Base-by-base conservation (phyloP, 2,329 filamentous ascomycete species). In the Pseudogymnoascus sp. region DNA sequence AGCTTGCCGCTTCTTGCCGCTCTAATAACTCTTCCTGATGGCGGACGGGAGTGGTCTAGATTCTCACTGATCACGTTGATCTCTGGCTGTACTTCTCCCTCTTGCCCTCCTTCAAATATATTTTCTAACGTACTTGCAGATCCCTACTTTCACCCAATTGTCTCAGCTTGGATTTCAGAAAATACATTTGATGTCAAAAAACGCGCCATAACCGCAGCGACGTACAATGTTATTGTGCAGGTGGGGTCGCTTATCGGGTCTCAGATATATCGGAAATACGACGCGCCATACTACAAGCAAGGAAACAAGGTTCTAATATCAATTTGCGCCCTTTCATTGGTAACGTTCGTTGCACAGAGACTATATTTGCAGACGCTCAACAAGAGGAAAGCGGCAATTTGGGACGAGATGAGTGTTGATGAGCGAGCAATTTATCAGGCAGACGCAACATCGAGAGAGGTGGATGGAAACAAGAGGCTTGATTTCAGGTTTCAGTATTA, bases 261-360 rank as follows among this genome's bases (percentile, higher is more conserved):
- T 41, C 75, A 83, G 65, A 80, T 83, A 62, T 83, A 83, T 65
- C 75, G 79, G 16, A 67, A 69, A 1, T 74, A 78, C 61, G 83
- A 86, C 61, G 74, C 75, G 5, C 82, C 83, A 0, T 79, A 81
- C 66, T 86, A 85, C 68, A 79, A 81, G 62, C 76, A 68, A 3
- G 83, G 83, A 7, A 86, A 86, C 71, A 81, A 75, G 22, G 78
- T 84, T 2, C 75, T 84, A 57, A 78, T 86, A 22, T 79, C 74
- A 1, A 75, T 86, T 57, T 73, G 79, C 2, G 75, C 74, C 0
- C 75, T 82, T 28, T 77, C 78, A 18, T 67, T 84, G 7, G 69
- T 78, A 0, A 66, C 79, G 0, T 85, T 86, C 54, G 25, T 85
- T 33, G 73, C 71, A 1, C 79, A 82, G 66, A 73, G 80, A 14